phyloP scores from a whole-genome alignment of 768 basidiomycete genomes.

The Rubroboletus satanas region DNA sequence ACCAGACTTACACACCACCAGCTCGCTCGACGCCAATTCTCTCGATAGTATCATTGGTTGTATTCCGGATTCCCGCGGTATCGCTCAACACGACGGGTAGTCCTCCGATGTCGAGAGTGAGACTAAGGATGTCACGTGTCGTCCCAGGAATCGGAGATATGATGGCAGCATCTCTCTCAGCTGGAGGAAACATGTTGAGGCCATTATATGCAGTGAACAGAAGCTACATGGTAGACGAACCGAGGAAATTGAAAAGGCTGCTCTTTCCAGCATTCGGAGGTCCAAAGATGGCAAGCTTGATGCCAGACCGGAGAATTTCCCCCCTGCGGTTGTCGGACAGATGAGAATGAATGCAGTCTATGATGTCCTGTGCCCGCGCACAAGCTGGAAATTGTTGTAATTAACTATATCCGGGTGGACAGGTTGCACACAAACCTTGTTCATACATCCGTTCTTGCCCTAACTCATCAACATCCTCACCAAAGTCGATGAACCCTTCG shows the following conservation, averaged over 20 bases:
- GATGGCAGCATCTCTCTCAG: constrained; percentile 84
- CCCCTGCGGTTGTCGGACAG: constrained; percentile 72
- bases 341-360: constrained; percentile 48
- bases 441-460: constrained; percentile 73
- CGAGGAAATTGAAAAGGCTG: constrained; percentile 79
- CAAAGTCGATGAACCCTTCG: constrained; percentile 91
- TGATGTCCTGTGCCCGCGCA: constrained; percentile 45
- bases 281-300: constrained; percentile 84
- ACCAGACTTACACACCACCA: constrained; percentile 50
- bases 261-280: constrained; percentile 96
- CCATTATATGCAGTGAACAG: background rate
- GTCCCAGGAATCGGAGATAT: constrained; percentile 87
- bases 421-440: constrained; percentile 44
- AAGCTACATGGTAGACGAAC: constrained; percentile 33
- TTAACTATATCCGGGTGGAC: background rate
- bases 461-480: constrained; percentile 79
- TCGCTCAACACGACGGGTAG: constrained; percentile 78
- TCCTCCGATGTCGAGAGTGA: constrained; percentile 86
- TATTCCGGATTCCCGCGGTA: constrained; percentile 77
- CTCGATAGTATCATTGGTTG: constrained; percentile 66
- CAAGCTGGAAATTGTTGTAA: constrained; percentile 41
- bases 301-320: constrained; percentile 78
- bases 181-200: constrained; percentile 35
- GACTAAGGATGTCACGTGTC: constrained; percentile 81
- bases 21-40: constrained; percentile 79